These are phyloP conservation scores for Globisporangium acanthophoron DNA, from an alignment of 352 stramenopile genomes.

Conservation along the genomic window DNA sequence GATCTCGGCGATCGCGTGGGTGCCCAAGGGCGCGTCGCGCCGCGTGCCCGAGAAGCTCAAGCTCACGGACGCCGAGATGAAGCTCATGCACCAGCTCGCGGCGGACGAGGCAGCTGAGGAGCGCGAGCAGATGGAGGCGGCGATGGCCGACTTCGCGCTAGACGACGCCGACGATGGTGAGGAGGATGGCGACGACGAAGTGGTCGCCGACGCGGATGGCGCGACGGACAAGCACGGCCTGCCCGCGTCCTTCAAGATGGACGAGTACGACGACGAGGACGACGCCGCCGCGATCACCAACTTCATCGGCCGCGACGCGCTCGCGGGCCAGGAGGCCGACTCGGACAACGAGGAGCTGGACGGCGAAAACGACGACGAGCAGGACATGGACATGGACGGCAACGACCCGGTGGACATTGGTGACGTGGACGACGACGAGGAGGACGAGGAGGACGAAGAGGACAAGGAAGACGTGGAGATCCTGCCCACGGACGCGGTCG, in stretches of 20 bases:
- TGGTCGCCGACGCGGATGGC: slow-evolving; percentile 11
- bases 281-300: slow-evolving; percentile 79
- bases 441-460: slow-evolving; percentile 62
- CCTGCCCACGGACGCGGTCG: slow-evolving; percentile 90
- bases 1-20: slow-evolving; percentile 59
- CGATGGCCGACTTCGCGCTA: slow-evolving; percentile 42
- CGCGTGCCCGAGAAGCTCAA: slow-evolving; percentile 82
- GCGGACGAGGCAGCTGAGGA: slow-evolving; percentile 69
- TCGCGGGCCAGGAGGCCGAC: slow-evolving; percentile 23
- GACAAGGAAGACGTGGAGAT: slow-evolving; percentile 94
- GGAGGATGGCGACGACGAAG: slow-evolving; percentile 8
- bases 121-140: slow-evolving; percentile 44
- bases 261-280: slow-evolving; percentile 87
- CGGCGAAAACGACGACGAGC: slow-evolving; percentile 26
- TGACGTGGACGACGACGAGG: slow-evolving; percentile 42
- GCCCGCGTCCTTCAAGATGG: slow-evolving; percentile 77
- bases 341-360: slow-evolving; percentile 24
- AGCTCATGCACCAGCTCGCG: slow-evolving; percentile 74
- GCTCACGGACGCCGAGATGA: slow-evolving; percentile 75
- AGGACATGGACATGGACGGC: slow-evolving; percentile 43
- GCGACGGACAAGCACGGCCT: slow-evolving; percentile 42
- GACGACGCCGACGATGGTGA: slow-evolving; percentile 23
- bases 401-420: slow-evolving; percentile 17
- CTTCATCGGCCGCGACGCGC: slow-evolving; percentile 46
- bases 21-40: slow-evolving; percentile 45